Evolutionary conservation across 2,329 filamentous ascomycete genomes (phyloP).

Genomic region (Eutypa lata): DNA sequence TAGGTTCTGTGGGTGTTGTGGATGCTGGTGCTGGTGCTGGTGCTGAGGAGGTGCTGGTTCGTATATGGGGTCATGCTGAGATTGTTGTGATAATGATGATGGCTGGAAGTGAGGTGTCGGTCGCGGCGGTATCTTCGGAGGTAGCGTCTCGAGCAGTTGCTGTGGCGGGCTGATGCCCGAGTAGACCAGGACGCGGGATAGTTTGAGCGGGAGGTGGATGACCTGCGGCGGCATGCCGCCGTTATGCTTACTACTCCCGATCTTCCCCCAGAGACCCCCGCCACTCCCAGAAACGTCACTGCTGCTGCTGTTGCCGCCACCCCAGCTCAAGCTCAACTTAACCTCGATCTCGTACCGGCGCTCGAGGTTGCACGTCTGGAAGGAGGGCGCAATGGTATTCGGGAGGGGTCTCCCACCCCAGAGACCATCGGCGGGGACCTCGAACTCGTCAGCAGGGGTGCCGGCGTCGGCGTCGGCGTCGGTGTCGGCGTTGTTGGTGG

Average conservation of each 20-base stretch:
- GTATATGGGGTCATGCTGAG: constrained; percentile 31
- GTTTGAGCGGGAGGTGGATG: constrained; percentile 73
- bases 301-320: constrained; percentile 35
- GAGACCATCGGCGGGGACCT: constrained; percentile 60
- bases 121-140: constrained; percentile 21
- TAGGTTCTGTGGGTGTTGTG: constrained; percentile 48
- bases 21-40: constrained; percentile 7
- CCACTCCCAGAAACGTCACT: constrained; percentile 6
- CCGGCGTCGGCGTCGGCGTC: constrained; percentile 52
- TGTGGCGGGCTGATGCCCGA: constrained; percentile 83
- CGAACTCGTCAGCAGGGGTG: constrained; percentile 48
- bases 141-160: constrained; percentile 59
- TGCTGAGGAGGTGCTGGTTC: constrained; percentile 6
- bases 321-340: constrained; percentile 74
- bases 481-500: constrained; percentile 32
- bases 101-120: constrained; percentile 19
- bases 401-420: constrained; percentile 75
- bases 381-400: constrained; percentile 82
- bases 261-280: not conserved
- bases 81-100: too few species aligned
- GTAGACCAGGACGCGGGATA: constrained; percentile 73
- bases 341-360: constrained; percentile 83
- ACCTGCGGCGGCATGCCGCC: constrained; percentile 55
- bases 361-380: constrained; percentile 83
- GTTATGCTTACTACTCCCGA: not conserved